Conservation (phyloP, 768 basidiomycete genomes). For the Fibroporia radiculosa region DNA sequence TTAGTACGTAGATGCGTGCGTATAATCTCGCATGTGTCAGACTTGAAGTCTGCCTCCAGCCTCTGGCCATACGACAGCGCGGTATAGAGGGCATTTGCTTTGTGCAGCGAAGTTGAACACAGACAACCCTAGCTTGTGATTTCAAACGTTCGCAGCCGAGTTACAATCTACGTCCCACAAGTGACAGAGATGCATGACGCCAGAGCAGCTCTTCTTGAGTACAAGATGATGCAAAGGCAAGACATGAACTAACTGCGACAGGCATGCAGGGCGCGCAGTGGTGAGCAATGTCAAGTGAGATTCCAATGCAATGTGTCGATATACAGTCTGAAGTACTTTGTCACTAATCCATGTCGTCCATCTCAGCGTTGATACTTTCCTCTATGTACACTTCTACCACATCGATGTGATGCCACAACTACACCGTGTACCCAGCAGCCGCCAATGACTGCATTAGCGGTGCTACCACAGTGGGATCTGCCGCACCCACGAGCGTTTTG, state of each 20-base stretch:
- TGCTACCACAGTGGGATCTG: conserved; percentile 12
- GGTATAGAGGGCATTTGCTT: background rate
- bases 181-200: too few relatives aligned
- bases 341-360: background rate
- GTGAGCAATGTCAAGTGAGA: too few relatives aligned
- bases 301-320: too few relatives aligned
- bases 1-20: background rate
- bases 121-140: background rate
- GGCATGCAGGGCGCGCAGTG: too few relatives aligned
- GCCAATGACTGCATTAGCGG: conserved; percentile 16
- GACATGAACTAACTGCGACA: background rate
- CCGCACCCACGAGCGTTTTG: conserved; percentile 10
- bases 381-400: background rate
- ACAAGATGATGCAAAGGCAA: background rate
- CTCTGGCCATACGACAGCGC: background rate
- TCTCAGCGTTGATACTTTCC: background rate
- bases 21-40: background rate
- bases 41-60: background rate
- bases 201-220: too few relatives aligned
- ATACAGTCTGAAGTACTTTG: too few relatives aligned
- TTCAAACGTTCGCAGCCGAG: background rate
- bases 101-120: background rate
- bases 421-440: conserved; percentile 8
- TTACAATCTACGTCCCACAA: too few relatives aligned
- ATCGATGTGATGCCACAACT: background rate